Conservation (phyloP, 1,139 yeast genomes). For the Dujonia santamariae region DNA sequence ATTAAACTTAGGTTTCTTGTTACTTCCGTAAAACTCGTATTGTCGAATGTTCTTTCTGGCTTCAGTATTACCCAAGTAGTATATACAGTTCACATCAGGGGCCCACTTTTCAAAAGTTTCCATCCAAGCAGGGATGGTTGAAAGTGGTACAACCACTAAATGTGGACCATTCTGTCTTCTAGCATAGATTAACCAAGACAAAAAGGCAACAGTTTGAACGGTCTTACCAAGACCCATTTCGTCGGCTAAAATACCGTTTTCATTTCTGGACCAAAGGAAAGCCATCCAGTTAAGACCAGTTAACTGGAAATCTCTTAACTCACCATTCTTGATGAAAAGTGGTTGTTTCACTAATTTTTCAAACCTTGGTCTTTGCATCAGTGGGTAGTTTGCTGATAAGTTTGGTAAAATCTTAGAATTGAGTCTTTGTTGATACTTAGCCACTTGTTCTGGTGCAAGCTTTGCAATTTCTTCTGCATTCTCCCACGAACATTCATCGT, state of each 20-base stretch:
- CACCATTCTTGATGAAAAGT: slow-evolving; percentile 84
- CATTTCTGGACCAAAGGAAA: slow-evolving; percentile 94
- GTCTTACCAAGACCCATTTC: slow-evolving; percentile 99
- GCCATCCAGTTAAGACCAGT: slow-evolving; percentile 99
- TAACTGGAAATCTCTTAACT: slow-evolving; percentile 91
- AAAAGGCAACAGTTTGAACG: slow-evolving; percentile 91
- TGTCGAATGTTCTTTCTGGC: slow-evolving; percentile 82
- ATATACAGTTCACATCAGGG: slow-evolving; percentile 89
- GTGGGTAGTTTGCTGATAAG: slow-evolving; percentile 73
- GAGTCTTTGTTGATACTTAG: slow-evolving; percentile 75
- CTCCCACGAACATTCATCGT: slow-evolving; percentile 98
- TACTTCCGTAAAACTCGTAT: slow-evolving; percentile 68
- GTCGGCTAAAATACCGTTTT: slow-evolving; percentile 96
- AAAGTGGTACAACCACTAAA: slow-evolving; percentile 90
- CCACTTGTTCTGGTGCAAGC: slow-evolving; percentile 80
- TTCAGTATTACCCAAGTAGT: slow-evolving; percentile 88
- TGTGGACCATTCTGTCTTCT: slow-evolving; percentile 97
- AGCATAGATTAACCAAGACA: slow-evolving; percentile 92
- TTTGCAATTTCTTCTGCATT: slow-evolving; percentile 83
- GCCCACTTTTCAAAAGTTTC: slow-evolving; percentile 98
- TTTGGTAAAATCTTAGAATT: slow-evolving; percentile 85
- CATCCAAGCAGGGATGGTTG: slow-evolving; percentile 99
- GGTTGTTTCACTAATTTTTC: slow-evolving; percentile 89
- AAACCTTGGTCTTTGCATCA: slow-evolving; percentile 74
- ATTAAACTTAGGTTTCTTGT: slow-evolving; percentile 78